A percentile compares a stretch with the other conserved stretches of the same genome.
Evolutionary conservation across 164 flowering plant species (phyloP).

Genomic region (Paratinospora sagittata): DNA sequence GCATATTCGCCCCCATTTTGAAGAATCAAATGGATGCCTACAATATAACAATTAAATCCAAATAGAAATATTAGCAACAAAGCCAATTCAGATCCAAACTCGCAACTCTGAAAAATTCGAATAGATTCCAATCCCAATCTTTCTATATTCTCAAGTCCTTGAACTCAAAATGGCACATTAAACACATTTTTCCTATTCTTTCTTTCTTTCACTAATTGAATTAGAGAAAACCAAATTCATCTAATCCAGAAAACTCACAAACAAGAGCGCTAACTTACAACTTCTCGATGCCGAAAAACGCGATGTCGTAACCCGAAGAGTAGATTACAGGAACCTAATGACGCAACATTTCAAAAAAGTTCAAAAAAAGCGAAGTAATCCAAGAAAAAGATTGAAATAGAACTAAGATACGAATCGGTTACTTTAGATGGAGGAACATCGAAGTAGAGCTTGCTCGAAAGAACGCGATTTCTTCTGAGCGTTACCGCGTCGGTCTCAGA

Average conservation of each 20-base stretch:
- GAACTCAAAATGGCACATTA: background rate
- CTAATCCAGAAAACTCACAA: background rate
- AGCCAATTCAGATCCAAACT: background rate
- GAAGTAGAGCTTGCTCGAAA: constrained; percentile 83
- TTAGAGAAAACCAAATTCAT: background rate
- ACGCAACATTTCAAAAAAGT: background rate
- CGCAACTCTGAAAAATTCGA: background rate
- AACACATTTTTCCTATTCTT: background rate
- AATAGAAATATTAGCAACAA: background rate
- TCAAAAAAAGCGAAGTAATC: background rate
- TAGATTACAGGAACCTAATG: constrained; percentile 71
- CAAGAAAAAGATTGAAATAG: background rate
- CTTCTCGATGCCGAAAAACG: constrained; percentile 81
- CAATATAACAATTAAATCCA: background rate
- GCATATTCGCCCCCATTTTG: constrained; percentile 92
- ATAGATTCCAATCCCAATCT: no score
- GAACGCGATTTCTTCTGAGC: constrained; percentile 48
- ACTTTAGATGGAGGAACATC: constrained; percentile 64
- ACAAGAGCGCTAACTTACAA: constrained; percentile 42
- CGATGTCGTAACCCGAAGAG: constrained; percentile 63
- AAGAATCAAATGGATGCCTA: constrained; percentile 98
- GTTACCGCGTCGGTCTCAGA: constrained; percentile 27
- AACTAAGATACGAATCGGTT: background rate
- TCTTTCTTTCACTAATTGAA: background rate
- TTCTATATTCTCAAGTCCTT: no score